Conservation (phyloP, 345 rosid species). For the Corchorus capsularis region DNA sequence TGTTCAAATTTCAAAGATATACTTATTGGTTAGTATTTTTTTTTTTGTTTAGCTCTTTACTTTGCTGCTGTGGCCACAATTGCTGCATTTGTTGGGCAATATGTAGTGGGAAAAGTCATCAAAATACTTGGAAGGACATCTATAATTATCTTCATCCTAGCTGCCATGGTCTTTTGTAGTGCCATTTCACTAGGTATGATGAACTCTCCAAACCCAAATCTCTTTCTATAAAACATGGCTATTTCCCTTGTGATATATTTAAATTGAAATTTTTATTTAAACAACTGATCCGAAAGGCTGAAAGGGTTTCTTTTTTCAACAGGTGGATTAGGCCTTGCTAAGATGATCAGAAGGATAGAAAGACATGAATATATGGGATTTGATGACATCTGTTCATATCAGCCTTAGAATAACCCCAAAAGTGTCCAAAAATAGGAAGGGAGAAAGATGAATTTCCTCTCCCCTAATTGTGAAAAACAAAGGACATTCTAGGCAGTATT, state of each 20-base stretch:
- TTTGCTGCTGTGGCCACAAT: conserved; percentile 33
- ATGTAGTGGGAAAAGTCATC: conserved; percentile 32
- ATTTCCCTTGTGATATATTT: no score
- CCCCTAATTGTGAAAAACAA: no score
- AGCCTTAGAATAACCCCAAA: not conserved
- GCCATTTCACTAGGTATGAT: conserved; percentile 37
- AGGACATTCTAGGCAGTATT: no score
- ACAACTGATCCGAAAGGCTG: not conserved
- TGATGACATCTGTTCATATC: conserved; percentile 30
- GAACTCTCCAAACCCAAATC: no score
- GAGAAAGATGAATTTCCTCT: no score
- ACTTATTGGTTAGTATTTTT: not conserved
- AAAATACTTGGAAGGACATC: conserved; percentile 40
- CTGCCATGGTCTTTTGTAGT: conserved; percentile 36
- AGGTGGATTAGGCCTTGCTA: conserved; percentile 45
- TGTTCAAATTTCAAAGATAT: not conserved
- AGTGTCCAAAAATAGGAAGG: not conserved
- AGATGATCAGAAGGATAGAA: conserved; percentile 34
- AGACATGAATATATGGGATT: conserved; percentile 41
- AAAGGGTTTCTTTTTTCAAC: not conserved
- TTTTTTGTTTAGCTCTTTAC: conserved; percentile 31
- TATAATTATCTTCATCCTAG: conserved; percentile 36
- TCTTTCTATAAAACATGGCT: not conserved
- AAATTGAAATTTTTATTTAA: not conserved
- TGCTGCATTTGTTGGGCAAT: conserved; percentile 42